These are phyloP conservation scores for Backusella sp. DNA, from an alignment of 192 early-diverging fungal species.

Conservation along the genomic window DNA sequence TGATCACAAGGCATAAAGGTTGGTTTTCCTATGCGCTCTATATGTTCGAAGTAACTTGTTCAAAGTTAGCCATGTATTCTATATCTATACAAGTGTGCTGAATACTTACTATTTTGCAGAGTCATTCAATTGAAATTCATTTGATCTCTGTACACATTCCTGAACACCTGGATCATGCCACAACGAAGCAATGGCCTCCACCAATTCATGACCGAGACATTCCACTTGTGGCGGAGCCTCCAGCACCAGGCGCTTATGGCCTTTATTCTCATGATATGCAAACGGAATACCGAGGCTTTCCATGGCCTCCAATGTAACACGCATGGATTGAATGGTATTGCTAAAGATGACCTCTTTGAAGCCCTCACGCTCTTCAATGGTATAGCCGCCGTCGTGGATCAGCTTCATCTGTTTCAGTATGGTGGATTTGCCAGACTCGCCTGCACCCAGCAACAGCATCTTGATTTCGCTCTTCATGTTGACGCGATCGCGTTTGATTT, in stretches of 20 bases:
- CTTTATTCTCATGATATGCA: conserved; percentile 64
- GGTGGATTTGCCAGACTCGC: conserved; percentile 97
- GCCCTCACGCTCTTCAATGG: conserved; percentile 82
- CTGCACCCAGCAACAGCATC: conserved; percentile 91
- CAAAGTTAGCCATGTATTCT: not conserved
- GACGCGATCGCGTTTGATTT: conserved; percentile 79
- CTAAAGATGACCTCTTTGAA: conserved; percentile 96
- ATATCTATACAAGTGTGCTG: not conserved
- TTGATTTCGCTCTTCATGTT: conserved; percentile 90
- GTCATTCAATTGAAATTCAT: conserved; percentile 97
- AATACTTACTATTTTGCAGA: conserved; percentile 80
- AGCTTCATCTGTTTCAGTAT: conserved; percentile 99
- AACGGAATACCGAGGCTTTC: conserved; percentile 76
- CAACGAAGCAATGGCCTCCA: conserved; percentile 75
- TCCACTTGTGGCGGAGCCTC: conserved; percentile 86
- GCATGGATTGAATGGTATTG: conserved; percentile 95
- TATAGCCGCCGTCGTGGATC: conserved; percentile 95
- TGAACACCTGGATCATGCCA: conserved; percentile 86
- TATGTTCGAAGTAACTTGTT: conserved; percentile 86
- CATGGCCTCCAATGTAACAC: conserved; percentile 95
- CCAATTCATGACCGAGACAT: conserved; percentile 75
- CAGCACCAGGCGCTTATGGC: conserved; percentile 71
- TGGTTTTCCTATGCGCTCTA: conserved; percentile 81
- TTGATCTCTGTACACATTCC: conserved; percentile 73
- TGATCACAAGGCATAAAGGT: conserved; percentile 91